Evolutionary conservation across 1,284 basidiomycete species (phyloP).

Genomic region (Testicularia cyperi): DNA sequence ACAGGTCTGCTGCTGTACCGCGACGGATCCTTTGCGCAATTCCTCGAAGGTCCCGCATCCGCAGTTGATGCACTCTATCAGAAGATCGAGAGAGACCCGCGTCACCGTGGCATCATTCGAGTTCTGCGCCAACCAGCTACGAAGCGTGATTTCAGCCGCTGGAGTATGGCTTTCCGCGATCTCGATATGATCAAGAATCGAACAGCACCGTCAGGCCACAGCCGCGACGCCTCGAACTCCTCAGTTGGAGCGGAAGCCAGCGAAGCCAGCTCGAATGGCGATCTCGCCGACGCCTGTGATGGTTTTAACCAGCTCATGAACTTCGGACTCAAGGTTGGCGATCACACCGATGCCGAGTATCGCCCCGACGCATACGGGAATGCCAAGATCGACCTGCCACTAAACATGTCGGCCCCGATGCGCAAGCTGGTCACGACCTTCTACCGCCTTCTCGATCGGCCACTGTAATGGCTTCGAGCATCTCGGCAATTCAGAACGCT

Average conservation of each 20-base stretch:
- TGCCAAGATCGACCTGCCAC: slow-evolving; percentile 21
- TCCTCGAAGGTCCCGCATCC: slow-evolving; percentile 31
- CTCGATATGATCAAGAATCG: slow-evolving; percentile 13
- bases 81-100: slow-evolving; percentile 26
- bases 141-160: slow-evolving; percentile 35
- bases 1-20: slow-evolving; percentile 35
- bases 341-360: slow-evolving; percentile 20
- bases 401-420: slow-evolving; percentile 28
- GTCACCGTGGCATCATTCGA: slow-evolving; percentile 28
- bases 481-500: no score
- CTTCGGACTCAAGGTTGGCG: slow-evolving; percentile 22
- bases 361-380: slow-evolving; percentile 19
- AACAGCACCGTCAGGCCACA: neutral
- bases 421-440: slow-evolving; percentile 32
- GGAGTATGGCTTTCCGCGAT: slow-evolving; percentile 42
- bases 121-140: slow-evolving; percentile 12
- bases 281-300: slow-evolving; percentile 3
- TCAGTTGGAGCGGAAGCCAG: no score
- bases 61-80: slow-evolving; percentile 24
- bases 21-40: slow-evolving; percentile 39
- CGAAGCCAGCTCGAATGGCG: neutral
- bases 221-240: no score
- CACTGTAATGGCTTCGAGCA: slow-evolving; percentile 6
- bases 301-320: slow-evolving; percentile 38
- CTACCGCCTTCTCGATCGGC: slow-evolving; percentile 29